Base-by-base conservation (phyloP, 2,329 filamentous ascomycete species). In the Stenocarpella maydis region DNA sequence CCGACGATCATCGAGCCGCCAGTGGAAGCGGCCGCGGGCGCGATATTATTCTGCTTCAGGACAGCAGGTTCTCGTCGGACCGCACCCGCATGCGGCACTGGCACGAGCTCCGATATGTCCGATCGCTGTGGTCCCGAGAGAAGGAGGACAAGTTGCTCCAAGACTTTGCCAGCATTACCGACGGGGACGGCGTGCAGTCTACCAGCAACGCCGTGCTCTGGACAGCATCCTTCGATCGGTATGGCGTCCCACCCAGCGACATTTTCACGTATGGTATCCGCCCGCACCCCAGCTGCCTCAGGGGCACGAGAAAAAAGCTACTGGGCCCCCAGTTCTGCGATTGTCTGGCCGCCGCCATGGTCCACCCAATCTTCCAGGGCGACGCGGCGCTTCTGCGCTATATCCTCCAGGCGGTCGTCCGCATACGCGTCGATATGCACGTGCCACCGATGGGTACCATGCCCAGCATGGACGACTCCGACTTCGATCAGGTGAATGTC, bases 201-300 rank as follows among this genome's bases (percentile, higher is more conserved):
- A 28, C 6, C 52, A 58, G 41, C 31, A 67, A 67, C 28, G n/a
- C 52, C 3, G 7, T 24, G 6, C 41, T 67, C 2, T 67, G 64
- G 64, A 55, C 64, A 10, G 64, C 52, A 8, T 37, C 28, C 3
- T 67, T 67, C 3, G 64, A 67, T 5, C 24, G 64, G 21, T 67
- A 67, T 1, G 41, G 52, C 8, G 41, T 28, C 6, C 64, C 64
- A 4, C 52, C 58, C 7, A 58, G 52, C 14, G 64, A 67, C 28
- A 45, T 67, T 21, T 67, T 67, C 21, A 67, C 64, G 37, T 67
- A 67, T 15, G 64, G 64, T 8, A 31, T 67, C 7, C 52, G 53
- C 6, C 64, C 52, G 12, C 64, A 67, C 21, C 64, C 52, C 2
- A 45, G 12, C 17, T 28, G n/a, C 17, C 24, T 37, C 10, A n/a